Evolutionary conservation across 768 basidiomycete species (phyloP), one percentile per base, ranked within the genome.

Genomic region (Leccinum incarnatum): DNA sequence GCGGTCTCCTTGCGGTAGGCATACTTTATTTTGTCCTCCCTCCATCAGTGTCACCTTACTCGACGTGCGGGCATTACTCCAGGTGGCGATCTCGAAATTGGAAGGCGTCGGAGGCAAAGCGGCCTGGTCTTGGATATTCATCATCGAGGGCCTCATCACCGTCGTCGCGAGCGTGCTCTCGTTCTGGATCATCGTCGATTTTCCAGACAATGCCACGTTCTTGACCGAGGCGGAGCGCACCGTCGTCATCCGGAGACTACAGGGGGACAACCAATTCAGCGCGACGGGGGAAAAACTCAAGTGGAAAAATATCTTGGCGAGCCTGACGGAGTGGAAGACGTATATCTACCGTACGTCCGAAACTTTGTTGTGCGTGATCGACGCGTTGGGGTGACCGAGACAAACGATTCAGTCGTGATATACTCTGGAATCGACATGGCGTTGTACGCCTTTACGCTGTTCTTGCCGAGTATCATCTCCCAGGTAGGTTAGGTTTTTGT

Each of bases 121-220:
- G 15, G 85, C 70, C 4, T 81, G 80, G 79, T 77, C 87, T 23
- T 89, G 87, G 88, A 88, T 89, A 66, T 88, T 91, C 80, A 88
- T 89, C 56, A 60, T 90, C 12, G 86, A 89, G 67, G 89, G 89
- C 21, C 72, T 91, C 36, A 75, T 74, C 14, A 91, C 90, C 1
- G 77, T 91, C 29, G 15, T 89, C n/a, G 87, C 86, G 5, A 88
- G 86, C 9, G 68, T 70, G 23, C 69, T 77, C 10, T 90, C 88
- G 2, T 91, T 85, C 75, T 92, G 82, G 80, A 83, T 92, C 67
- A 83, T 92, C 58, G 85, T 90, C 65, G 91, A 92, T 68, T 93
- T 92, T 73, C 90, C 91, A 4, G 88, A 92, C 64, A 88, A 84
- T 1, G 90, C 89, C 27, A 87, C 81, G 62, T 92, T 91, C 76